Evolutionary conservation across 73 alveolate species (phyloP), one percentile per base, ranked within the genome.

Genomic region (Halteria grandinella): DNA sequence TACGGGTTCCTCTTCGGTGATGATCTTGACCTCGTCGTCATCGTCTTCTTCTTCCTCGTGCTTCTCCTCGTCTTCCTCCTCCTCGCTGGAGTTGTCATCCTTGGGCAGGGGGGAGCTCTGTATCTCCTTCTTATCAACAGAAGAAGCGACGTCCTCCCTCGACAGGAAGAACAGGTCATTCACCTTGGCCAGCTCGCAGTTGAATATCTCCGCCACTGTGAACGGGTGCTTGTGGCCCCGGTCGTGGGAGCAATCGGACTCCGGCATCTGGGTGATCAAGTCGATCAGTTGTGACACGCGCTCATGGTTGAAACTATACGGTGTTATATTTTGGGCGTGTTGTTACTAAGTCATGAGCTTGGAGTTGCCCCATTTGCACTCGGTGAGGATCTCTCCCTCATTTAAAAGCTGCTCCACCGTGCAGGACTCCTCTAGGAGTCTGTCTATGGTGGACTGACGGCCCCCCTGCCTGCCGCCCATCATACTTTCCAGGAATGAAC

Each of bases 201-300:
- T 72, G 76, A 82, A 82, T 10, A 82, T 59, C 29, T 82, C 91
- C 48, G 78, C 58, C 0, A 86, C 91, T 6, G 58, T 23, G 28
- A 82, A 82, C 44, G 91, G 91, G 32, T 82, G 72, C 83, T 82
- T 82, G 31, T 82, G 91, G 12, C 91, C 91, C 39, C 86, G 32
- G 12, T 82, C 72, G 55, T 82, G 91, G 21, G 63, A n/a, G 23
- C 60, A 74, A 40, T 60, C 82, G 15, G 39, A 81, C 21, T 59
- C 69, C 18, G 91, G 91, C 91, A 82, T 82, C 12, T 71, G 55
- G 4, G 63, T 82, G 23, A 82, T 82, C 48, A 44, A 58, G 40
- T 72, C 81, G 0, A 82, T 41, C 28, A 82, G 47, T 49, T 82
- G 62, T 21, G 73, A 31, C 36, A 82, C 70, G 32, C 72, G 70